Evolutionary conservation across 257 asterid genomes (phyloP), one percentile per base, ranked within the genome.

Genomic region (Thymus quinquecostatus): DNA sequence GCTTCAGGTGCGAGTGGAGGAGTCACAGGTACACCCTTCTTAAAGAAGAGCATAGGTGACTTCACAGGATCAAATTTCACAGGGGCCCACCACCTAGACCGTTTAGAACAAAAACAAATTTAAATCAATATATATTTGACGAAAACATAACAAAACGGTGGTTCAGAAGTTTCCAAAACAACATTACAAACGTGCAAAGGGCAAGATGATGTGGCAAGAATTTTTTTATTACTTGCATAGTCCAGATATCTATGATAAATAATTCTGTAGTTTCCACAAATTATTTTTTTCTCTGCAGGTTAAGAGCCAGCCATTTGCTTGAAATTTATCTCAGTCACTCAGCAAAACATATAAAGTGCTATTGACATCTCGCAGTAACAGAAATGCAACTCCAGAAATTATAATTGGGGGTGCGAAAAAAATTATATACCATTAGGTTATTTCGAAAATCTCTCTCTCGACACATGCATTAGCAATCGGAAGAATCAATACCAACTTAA

Each of bases 61-160:
- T 84, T 89, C 60, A 88, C 85, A n/a, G 98, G 98, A 79, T 95
- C 97, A 82, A 95, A 95, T 86, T 95, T 95, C 28, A 97, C 82
- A 43, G 98, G 98, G 70, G 98, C 99, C 97, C 97, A 89, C 99
- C 99, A 95, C 99, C 97, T 95, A 79, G 58, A 56, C 21, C 74
- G 79, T 51, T 30, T 74, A 61, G 55, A 64, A 70, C 58, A 60
- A 65, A 70, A 54, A 64, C 51, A 66, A 30, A 59, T 47, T 59
- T 69, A 71, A 56, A 63, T 60, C 13, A 63, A 65, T 41, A 29
- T 66, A 47, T 55, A 56, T 34, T n/a, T 14, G 68, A 54, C 40
- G 56, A 64, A 13, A 51, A 36, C 9, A 61, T 41, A 60, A 49
- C 21, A 33, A 6, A 34, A 45, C 28, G 43, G 45, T n/a, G 44